Base-by-base conservation (phyloP, 2,329 filamentous ascomycete genomes). In the Trichoderma asperellum region DNA sequence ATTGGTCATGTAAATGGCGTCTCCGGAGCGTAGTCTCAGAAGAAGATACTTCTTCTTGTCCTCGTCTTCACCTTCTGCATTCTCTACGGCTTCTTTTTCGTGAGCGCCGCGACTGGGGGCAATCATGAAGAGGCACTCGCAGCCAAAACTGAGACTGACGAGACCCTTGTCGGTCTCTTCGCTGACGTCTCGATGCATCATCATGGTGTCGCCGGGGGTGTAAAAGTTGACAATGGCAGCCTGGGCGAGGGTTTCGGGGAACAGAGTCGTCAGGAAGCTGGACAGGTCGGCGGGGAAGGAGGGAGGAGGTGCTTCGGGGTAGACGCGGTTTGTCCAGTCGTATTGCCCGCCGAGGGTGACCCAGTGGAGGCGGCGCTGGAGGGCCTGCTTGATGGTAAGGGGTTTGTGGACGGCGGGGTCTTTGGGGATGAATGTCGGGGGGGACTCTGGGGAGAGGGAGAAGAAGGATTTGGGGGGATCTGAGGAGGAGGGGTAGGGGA, bases 221-320 rank as follows among this genome's bases (percentile, higher is more conserved):
- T 98, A 98, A 62, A 98, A 85, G 78, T 98, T 98, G 73, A 97
- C 88, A 72, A 98, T 98, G 47, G 96, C 95, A 1, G 96, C 94
- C 81, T 98, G 90, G 0, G 95, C 89, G 64, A 86, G 83, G 16
- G 94, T 96, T 12, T 88, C 84, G 0, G 93, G 92, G 73, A 97
- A 98, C 0, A 96, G 79, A 0, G 80, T 80, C 68, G 88, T 84
- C 0, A 97, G 81, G 8, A 97, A 86, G 1, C 77, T 78, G 4
- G 88, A 88, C 60, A 96, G 85, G 76, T 97, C 93, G 1, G 78
- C 52, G 0, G 95, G 94, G 74, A 97, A 97, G 0, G 81, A 75
- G 0, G 93, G 93, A 0, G 92, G 90, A 4, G 78, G 70, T n/a
- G 86, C 84, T 11, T 83, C 78, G 0, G 94, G 94, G 76, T 98